Conservation (phyloP, 1,284 basidiomycete genomes). For the Crocinoboletus sp. region DNA sequence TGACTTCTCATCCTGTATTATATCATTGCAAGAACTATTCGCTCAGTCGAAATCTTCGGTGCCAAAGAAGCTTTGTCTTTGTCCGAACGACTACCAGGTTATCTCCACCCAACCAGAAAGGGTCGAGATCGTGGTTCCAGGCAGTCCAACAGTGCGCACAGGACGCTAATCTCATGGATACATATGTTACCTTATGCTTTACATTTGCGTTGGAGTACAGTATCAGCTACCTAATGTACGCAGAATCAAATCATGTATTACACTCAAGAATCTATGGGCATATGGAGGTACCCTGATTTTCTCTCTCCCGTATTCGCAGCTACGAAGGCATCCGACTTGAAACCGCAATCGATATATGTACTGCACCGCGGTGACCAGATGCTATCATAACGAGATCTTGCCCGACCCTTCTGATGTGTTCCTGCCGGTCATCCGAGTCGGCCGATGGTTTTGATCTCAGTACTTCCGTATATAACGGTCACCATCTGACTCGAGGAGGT, state of each 20-base stretch:
- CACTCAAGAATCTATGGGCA: neutral
- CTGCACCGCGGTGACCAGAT: too few relatives aligned
- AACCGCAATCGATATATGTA: neutral
- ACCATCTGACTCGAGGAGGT: too few relatives aligned
- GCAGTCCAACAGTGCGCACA: constrained; percentile 22
- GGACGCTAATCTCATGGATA: constrained; percentile 16
- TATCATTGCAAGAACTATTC: constrained; percentile 23
- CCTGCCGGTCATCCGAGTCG: too few relatives aligned
- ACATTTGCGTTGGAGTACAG: constrained; percentile 10
- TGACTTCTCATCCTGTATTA: constrained; percentile 17
- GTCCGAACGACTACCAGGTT: neutral
- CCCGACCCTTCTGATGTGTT: too few relatives aligned
- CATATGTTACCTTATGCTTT: constrained; percentile 14
- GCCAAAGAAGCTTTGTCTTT: constrained; percentile 10
- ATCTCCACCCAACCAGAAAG: constrained; percentile 5
- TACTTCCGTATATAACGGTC: too few relatives aligned
- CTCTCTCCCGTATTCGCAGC: neutral
- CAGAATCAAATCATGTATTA: constrained; percentile 5
- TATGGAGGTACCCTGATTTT: neutral
- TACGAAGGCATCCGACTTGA: neutral
- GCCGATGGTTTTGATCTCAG: too few relatives aligned
- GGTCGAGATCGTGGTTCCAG: constrained; percentile 20
- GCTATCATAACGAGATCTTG: too few relatives aligned
- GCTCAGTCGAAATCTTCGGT: constrained; percentile 8
- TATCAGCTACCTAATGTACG: constrained; percentile 17